Base-by-base conservation (phyloP, 305 asterid genomes). In the Fraxinus floribunda region DNA sequence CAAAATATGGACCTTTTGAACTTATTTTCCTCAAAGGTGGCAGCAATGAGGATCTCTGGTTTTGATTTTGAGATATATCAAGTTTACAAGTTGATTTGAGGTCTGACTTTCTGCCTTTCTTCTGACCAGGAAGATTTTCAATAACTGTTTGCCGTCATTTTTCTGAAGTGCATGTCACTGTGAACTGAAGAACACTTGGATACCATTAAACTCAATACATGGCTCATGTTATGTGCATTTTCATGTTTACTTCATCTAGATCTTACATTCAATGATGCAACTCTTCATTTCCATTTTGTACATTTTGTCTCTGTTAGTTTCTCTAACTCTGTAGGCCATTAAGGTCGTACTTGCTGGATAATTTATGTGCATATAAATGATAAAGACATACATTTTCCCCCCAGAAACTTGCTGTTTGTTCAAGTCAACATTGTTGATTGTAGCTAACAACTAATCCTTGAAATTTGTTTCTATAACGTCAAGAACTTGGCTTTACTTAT, bases 1-100 rank as follows among this genome's bases (percentile, higher is more conserved):
- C 46, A 35, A 57, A 57, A 36, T 83, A 29, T 78, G 79, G 79
- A 81, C 41, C 44, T 74, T 15, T 39, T 13, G 57, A 79, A 73
- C 41, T 79, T 55, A 34, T 22, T 30, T 36, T 20, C 77, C 30
- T 66, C 60, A 30, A 77, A 77, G 55, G 1, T 68, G 75, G 75
- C 34, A 66, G 74, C 2, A 7, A 10, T 68, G 29, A 68, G 29
- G 80, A 77, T 20, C 34, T 39, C 26, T 30, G 16, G 41, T 60
- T 75, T 81, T 52, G 34, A 16, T 41, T 66, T 22, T 76, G 29
- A 39, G 80, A 38, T 52, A 70, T 77, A 55, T n/a, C 60, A 20
- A 77, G 26, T 71, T 18, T 32, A 16, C 26, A 71, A 34, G 44
- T 71, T 34, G 15, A 9, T 52, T 26, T 68, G 18, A 26, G 32